Percentiles rank a stretch among this genome's conserved stretches.
phyloP scores from a whole-genome alignment of 106 monocot species.

The Iris macrosiphon region DNA sequence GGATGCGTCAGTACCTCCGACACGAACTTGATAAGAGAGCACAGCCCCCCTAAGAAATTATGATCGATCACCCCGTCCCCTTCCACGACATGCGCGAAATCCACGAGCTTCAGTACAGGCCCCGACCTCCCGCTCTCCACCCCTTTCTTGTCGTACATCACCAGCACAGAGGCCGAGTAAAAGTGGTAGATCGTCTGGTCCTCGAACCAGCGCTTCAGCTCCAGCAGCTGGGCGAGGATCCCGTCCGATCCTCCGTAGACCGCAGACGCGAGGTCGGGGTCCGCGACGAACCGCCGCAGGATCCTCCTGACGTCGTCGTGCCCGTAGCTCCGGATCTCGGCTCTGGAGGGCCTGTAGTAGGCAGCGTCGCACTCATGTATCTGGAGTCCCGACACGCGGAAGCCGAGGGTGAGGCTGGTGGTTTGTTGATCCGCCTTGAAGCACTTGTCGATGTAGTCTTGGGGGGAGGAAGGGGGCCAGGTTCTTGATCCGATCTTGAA shows the following conservation, averaged over 20 bases:
- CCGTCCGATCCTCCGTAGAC: slow-evolving; percentile 5
- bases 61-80: slow-evolving; percentile 74
- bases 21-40: slow-evolving; percentile 74
- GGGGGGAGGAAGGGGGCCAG: slow-evolving; percentile 40
- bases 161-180: slow-evolving; percentile 57
- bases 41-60: slow-evolving; percentile 81
- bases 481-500: slow-evolving; percentile 81
- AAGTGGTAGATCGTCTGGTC: slow-evolving; percentile 80
- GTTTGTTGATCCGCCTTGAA: slow-evolving; percentile 39
- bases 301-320: slow-evolving; percentile 14
- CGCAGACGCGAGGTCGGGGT: slow-evolving; percentile 7
- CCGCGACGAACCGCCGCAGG: slow-evolving; percentile 27
- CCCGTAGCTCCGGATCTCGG: slow-evolving; percentile 8
- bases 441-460: slow-evolving; percentile 52
- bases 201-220: slow-evolving; percentile 86
- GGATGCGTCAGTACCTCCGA: too few species aligned
- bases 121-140: slow-evolving; percentile 5
- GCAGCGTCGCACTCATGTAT: slow-evolving; percentile 6
- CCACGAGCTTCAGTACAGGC: slow-evolving; percentile 77
- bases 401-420: slow-evolving; percentile 54
- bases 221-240: slow-evolving; percentile 54
- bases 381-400: slow-evolving; percentile 66
- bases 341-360: slow-evolving; percentile 19
- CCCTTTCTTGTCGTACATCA: slow-evolving; percentile 31
- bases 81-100: slow-evolving; percentile 74